Base-by-base conservation (phyloP, 306 rosid genomes). In the Ormosia semicastrata region DNA sequence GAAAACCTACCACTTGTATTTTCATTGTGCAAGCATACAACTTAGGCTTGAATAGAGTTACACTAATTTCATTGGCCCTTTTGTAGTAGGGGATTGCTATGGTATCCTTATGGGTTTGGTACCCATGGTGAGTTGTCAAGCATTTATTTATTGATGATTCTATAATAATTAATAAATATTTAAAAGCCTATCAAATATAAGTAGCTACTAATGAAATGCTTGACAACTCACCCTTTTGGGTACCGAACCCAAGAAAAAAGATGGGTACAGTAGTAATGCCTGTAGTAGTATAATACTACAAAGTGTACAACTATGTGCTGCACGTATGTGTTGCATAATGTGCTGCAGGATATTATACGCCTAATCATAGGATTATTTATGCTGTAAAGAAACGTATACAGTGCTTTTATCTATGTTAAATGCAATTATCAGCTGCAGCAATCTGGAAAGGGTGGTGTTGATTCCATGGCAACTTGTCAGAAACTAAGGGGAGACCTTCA, bases 401-500 rank as follows among this genome's bases (percentile, higher is more conserved):
- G 50, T 82, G 70, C 59, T 64, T 84, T 80, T 15, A 79, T 82
- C 71, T 76, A 33, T 62, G 11, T 73, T 74, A 47, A 76, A 50
- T 87, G 73, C 52, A 70, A 70, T 86, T 73, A 40, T 82, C 91
- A 88, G 92, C 84, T 87, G 85, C 93, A 88, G 91, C 86, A 91
- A 82, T 73, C 90, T 52, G 93, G 97, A 77, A 89, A 79, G 49
- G 87, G 81, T 5, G 66, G 73, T 39, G 32, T 57, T 72, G 92
- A 89, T 77, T 88, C 92, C 46, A 43, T 30, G 10, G 82, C 84
- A 76, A 84, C 87, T 71, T 84, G 70, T 79, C 91, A 82, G 75
- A 91, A 93, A 79, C 87, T 91, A 37, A 89, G 39, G 73, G 85
- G 90, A 33, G 95, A 93, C 85, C 89, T 93, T 67, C 84, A 37